These are phyloP conservation scores for Arctostaphylos glauca DNA, from an alignment of 148 eudicot genomes.

Conservation along the genomic window DNA sequence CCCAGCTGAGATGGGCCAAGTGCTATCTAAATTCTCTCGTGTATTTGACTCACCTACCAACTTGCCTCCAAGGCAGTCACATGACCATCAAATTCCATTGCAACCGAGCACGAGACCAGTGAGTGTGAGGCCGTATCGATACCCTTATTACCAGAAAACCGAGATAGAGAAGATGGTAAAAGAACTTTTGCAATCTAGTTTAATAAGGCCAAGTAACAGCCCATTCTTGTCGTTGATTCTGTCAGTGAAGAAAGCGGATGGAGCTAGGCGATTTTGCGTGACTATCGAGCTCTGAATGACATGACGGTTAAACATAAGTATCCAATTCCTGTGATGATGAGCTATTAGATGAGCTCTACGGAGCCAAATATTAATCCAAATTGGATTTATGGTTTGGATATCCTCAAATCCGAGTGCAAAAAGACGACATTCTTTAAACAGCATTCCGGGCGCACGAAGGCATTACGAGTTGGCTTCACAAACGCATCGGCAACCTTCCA, in stretches of 20 bases:
- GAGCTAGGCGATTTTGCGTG: background rate
- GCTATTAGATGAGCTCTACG: background rate
- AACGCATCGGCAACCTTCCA: background rate
- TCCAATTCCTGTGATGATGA: background rate
- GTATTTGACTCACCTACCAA: conserved; percentile 4
- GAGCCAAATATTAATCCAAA: background rate
- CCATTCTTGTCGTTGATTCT: background rate
- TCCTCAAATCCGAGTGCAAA: background rate
- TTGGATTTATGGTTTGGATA: background rate
- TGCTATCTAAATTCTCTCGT: background rate
- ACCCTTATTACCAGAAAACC: background rate
- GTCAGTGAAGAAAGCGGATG: background rate
- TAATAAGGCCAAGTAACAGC: conserved; percentile 4
- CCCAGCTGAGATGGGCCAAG: background rate
- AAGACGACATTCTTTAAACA: background rate
- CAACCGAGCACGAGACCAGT: background rate
- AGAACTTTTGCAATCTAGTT: background rate
- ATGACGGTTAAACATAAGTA: background rate
- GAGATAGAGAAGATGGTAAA: conserved; percentile 4
- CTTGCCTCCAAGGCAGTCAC: background rate
- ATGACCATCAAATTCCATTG: conserved; percentile 2
- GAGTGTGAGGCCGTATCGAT: background rate
- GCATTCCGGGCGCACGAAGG: background rate
- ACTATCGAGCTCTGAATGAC: background rate
- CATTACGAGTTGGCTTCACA: background rate